Evolutionary conservation across 768 basidiomycete species (phyloP).

Genomic region (Leccinum barrowsii): DNA sequence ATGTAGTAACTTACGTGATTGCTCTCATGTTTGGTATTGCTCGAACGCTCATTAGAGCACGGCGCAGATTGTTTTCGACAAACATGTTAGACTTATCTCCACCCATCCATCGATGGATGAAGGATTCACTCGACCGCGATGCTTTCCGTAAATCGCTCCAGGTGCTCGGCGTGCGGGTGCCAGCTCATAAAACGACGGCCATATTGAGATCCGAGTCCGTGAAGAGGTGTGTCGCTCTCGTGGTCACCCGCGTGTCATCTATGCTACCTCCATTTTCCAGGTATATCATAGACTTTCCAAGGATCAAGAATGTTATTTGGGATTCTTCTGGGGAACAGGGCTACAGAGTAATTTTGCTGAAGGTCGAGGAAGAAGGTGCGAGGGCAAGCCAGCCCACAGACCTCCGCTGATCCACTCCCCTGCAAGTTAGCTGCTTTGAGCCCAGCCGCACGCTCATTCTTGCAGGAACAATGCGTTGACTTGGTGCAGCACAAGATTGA

Average conservation of each 20-base stretch:
- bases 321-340: conserved; percentile 47
- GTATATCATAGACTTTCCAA: conserved; percentile 64
- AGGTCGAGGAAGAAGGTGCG: conserved; percentile 59
- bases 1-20: not conserved
- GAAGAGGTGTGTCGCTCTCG: conserved; percentile 46
- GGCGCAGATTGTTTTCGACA: conserved; percentile 3
- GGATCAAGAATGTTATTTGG: conserved; percentile 53
- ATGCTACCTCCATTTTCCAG: conserved; percentile 33
- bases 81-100: conserved; percentile 37
- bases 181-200: conserved; percentile 49
- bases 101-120: conserved; percentile 50
- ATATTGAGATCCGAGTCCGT: conserved; percentile 58
- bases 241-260: conserved; percentile 7
- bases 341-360: conserved; percentile 64
- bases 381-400: not conserved
- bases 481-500: conserved; percentile 58
- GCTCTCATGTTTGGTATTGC: conserved; percentile 17
- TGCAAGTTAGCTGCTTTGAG: conserved; percentile 68
- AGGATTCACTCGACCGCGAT: conserved; percentile 52
- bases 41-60: not conserved
- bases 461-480: conserved; percentile 53
- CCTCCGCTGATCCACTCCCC: conserved; percentile 8
- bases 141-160: conserved; percentile 64
- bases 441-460: conserved; percentile 47
- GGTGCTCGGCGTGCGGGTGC: conserved; percentile 65